A percentile compares a stretch with the other conserved stretches of the same genome.
phyloP scores from a whole-genome alignment of 495 filamentous ascomycete species.

The Annulohypoxylon moriforme region DNA sequence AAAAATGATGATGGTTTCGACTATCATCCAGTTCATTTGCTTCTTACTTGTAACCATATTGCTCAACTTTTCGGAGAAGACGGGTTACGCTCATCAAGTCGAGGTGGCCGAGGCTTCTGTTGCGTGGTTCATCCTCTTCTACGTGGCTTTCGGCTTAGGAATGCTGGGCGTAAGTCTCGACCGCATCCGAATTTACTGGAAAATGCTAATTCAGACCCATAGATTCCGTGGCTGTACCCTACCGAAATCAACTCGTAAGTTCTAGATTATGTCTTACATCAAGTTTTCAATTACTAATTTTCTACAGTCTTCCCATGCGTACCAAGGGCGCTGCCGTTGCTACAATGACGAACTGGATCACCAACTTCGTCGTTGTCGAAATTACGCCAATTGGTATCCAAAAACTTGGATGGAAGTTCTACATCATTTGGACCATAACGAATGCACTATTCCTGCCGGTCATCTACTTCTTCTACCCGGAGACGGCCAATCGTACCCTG shows the following conservation, averaged over 20 bases:
- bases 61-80: conserved; percentile 57
- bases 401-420: conserved; percentile 70
- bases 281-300: conserved; percentile 3
- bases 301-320: conserved; percentile 59
- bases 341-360: conserved; percentile 72
- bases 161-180: conserved; percentile 56
- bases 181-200: background rate
- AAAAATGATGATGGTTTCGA: conserved; percentile 68
- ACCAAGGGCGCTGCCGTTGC: conserved; percentile 68
- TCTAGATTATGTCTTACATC: background rate
- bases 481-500: conserved; percentile 59
- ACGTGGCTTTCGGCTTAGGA: conserved; percentile 64
- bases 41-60: conserved; percentile 69
- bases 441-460: conserved; percentile 69
- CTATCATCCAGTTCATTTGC: conserved; percentile 64
- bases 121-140: conserved; percentile 66
- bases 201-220: background rate
- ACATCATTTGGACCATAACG: conserved; percentile 72
- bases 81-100: conserved; percentile 44
- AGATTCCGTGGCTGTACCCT: conserved; percentile 69
- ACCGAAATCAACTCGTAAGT: conserved; percentile 69
- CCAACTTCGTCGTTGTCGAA: conserved; percentile 71
- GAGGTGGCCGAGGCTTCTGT: conserved; percentile 56
- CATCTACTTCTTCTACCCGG: conserved; percentile 72
- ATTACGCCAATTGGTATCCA: conserved; percentile 72